Evolutionary conservation across 1,284 basidiomycete genomes (phyloP), one percentile per base, ranked within the genome.

Genomic region (Malassezia brasiliensis): DNA sequence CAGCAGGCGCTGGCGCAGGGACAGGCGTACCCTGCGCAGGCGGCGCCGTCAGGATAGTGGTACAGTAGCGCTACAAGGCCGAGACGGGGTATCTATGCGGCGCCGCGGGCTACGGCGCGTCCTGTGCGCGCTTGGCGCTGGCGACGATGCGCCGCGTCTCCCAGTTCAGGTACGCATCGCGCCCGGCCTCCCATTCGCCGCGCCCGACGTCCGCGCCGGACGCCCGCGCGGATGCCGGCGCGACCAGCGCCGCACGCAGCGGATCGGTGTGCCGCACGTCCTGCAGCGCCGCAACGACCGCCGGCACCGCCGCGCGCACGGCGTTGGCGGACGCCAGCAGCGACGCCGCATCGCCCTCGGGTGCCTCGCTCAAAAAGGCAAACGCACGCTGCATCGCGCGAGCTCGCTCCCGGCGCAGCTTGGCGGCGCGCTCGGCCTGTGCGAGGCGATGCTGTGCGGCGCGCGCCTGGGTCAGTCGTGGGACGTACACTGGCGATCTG

Each of bases 81-180:
- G 25, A 28, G 25, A 28, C 25, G 25, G 39, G 39, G 39, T 40
- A 40, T 44, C 25, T 44, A 30, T 2, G 10, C 11, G 25, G 25
- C 25, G 25, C 25, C 25, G 25, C 25, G 25, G 19, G 6, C 20
- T 28, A 28, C 25, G 25, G 41, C 25, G 8, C 8, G 19, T 30
- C 5, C 4, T 4, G 41, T 5, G 47, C 12, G n/a, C 55, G 55
- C 47, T 62, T 59, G 38, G 53, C 50, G 28, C 31, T 62, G 17
- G 65, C 62, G 28, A 70, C 52, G 45, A 72, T 68, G 10, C 64
- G 52, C 25, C 65, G 56, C 15, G 66, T 62, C 48, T 68, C 66
- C 69, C 69, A 72, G 34, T 62, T 65, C 25, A 72, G 53, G 47
- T 69, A 72, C 2, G 49, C 58, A 44, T 72, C 67, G 19, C 69